Base-by-base conservation (phyloP, 768 basidiomycete species). In the Chalciporus piperatus region DNA sequence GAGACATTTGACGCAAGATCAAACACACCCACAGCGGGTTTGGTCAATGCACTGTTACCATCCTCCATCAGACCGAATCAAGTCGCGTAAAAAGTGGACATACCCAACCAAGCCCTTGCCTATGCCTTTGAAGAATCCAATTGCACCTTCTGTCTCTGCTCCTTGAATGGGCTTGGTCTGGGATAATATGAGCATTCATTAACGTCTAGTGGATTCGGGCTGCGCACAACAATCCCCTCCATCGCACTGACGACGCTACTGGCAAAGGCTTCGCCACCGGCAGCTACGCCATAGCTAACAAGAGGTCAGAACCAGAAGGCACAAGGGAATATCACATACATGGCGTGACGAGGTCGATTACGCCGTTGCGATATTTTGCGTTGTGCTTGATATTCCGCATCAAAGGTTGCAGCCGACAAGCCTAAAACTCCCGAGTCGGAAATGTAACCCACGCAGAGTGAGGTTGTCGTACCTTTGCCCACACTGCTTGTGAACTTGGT, bases 401-500 rank as follows among this genome's bases (percentile, higher is more conserved):
- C 97, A 59, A 99, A 87, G 0, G 97, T 98, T 2, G 96, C 96
- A 1, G 95, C 96, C 13, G 97, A 97, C 30, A 99, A 72, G 51
- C 96, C 94, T 95, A 17, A 14, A 23, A 35, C n/a, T 40, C 3
- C 30, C 41, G 48, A 38, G 39, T 51, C 45, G 56, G 42, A 17
- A 40, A 27, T 23, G 20, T 13, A 7, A 7, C 12, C 16, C 16
- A 19, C 20, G 44, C 16, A 6, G 23, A 6, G 20, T 1, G 11
- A 41, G 52, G 14, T 45, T 27, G 27, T 7, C 59, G 7, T 40
- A 89, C 93, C 94, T 79, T 99, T 99, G 39, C 96, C 92, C 55
- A 99, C 84, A 67, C 93, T 97, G 57, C 94, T 92, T 2, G 97
- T 98, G 63, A 99, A 87, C 70, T 98, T 98, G n/a, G 95, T 95